These are phyloP conservation scores for Ogataea methanolica DNA, from an alignment of 805 yeast genomes.

Conservation along the genomic window DNA sequence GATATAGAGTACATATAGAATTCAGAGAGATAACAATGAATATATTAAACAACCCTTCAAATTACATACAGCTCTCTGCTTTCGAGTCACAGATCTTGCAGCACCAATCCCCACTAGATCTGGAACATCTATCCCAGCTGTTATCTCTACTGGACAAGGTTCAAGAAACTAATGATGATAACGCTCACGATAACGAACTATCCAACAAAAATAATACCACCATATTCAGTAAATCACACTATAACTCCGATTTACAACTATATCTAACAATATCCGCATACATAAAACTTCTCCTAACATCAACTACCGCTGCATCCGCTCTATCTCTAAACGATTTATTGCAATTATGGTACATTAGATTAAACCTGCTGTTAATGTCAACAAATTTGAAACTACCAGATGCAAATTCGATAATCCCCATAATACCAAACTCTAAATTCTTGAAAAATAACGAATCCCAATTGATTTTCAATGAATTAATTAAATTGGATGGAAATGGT, in stretches of 20 bases:
- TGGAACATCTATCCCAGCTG: conserved; percentile 1
- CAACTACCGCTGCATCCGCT: conserved; percentile 13
- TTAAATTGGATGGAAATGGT: conserved; percentile 10
- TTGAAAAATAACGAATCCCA: conserved; percentile 25
- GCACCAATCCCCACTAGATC: too few species aligned
- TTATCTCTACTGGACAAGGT: too few species aligned
- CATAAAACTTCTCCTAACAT: conserved; percentile 24
- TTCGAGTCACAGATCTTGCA: too few species aligned
- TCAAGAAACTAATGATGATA: too few species aligned
- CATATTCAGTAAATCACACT: neutral
- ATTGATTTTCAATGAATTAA: conserved; percentile 22
- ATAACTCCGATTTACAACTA: conserved; percentile 3
- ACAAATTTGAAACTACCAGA: conserved; percentile 7
- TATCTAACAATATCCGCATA: conserved; percentile 24
- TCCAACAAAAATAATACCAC: neutral
- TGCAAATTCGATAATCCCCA: conserved; percentile 14
- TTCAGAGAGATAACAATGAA: too few species aligned
- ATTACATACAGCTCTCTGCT: too few species aligned
- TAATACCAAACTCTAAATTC: conserved; percentile 25
- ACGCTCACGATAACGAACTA: neutral
- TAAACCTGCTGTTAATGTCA: conserved; percentile 20
- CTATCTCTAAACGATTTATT: conserved; percentile 31
- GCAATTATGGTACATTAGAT: conserved; percentile 37
- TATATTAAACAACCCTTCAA: too few species aligned
- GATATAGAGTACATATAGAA: too few species aligned